A percentile compares a stretch with the other conserved stretches of the same genome.
These are phyloP conservation scores for Hippophae gyantsensis DNA, from an alignment of 306 rosid species.

Conservation along the genomic window DNA sequence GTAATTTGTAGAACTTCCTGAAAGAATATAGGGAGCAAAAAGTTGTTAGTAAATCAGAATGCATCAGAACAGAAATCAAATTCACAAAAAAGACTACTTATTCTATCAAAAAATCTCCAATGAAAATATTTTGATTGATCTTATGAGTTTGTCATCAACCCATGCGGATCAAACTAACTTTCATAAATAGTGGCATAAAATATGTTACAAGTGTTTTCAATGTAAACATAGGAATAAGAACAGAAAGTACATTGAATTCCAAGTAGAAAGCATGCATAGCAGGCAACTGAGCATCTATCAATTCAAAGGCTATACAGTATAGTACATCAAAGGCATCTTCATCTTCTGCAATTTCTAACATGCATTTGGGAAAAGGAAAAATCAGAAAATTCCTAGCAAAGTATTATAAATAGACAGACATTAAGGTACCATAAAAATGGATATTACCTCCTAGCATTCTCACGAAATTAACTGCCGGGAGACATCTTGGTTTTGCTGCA, in stretches of 20 bases:
- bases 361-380: neutral
- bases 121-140: too few species aligned
- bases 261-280: conserved; percentile 90
- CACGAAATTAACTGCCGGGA: conserved; percentile 69
- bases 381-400: neutral
- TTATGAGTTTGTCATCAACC: too few species aligned
- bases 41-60: neutral
- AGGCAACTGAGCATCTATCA: conserved; percentile 97
- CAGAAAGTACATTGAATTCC: conserved; percentile 66
- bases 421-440: conserved; percentile 5
- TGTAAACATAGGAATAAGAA: neutral
- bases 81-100: neutral
- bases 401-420: conserved; percentile 4
- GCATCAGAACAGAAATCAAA: neutral
- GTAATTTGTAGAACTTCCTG: conserved; percentile 87
- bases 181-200: too few species aligned
- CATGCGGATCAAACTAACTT: too few species aligned
- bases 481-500: conserved; percentile 71
- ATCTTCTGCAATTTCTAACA: conserved; percentile 41
- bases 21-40: conserved; percentile 15
- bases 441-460: conserved; percentile 71
- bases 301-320: conserved; percentile 75
- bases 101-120: too few species aligned
- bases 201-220: too few species aligned
- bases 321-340: conserved; percentile 77